A percentile compares a stretch with the other conserved stretches of the same genome.
phyloP scores from a whole-genome alignment of 2,329 filamentous ascomycete genomes.

The Xylaria sp. region DNA sequence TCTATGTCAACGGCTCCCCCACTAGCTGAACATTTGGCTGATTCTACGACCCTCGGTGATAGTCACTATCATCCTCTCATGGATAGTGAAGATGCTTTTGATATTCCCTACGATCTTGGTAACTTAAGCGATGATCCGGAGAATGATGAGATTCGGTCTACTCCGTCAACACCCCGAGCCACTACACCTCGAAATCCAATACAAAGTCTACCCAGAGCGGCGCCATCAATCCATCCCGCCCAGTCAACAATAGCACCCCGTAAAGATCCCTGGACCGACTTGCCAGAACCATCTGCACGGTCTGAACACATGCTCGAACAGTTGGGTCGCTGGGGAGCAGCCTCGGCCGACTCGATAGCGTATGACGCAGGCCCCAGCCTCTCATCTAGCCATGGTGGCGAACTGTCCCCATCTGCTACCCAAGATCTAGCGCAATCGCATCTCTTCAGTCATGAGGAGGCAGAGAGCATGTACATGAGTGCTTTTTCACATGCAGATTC shows the following conservation, averaged over 20 bases:
- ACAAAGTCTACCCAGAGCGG: conserved; percentile 52
- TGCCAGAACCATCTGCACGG: conserved; percentile 47
- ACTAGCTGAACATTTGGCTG: conserved; percentile 46
- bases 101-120: conserved; percentile 65
- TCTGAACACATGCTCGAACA: conserved; percentile 54
- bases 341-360: conserved; percentile 32
- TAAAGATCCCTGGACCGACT: conserved; percentile 49
- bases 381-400: conserved; percentile 40
- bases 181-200: conserved; percentile 52
- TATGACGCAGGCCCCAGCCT: conserved; percentile 22
- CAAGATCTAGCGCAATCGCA: conserved; percentile 71
- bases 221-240: conserved; percentile 41
- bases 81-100: conserved; percentile 67
- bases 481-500: conserved; percentile 65
- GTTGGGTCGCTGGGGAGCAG: conserved; percentile 39
- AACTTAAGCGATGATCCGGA: conserved; percentile 51
- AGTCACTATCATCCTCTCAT: conserved; percentile 52
- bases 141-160: conserved; percentile 50
- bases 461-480: conserved; percentile 89
- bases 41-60: conserved; percentile 50
- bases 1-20: conserved; percentile 37
- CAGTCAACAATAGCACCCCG: conserved; percentile 51
- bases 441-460: conserved; percentile 81
- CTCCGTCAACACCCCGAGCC: conserved; percentile 65
- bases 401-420: conserved; percentile 43